A percentile compares a stretch with the other conserved stretches of the same genome.
Conservation (phyloP, 2,329 filamentous ascomycete genomes). For the Apiospora rasikravindrae region DNA sequence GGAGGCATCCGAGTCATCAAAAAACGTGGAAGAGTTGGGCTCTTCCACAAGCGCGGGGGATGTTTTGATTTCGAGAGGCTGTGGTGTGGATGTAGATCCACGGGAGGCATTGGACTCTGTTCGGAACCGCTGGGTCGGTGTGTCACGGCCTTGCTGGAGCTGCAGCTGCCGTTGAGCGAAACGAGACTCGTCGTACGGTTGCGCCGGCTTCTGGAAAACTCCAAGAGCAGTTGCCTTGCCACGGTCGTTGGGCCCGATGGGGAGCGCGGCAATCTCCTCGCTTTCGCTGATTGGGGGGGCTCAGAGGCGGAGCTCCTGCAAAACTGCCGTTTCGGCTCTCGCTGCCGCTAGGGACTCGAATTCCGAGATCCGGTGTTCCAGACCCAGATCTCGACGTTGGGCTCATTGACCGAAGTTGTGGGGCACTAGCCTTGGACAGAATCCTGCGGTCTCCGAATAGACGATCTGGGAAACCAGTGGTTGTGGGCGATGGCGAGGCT, state of each 20-base stretch:
- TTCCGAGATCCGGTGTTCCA: slow-evolving; percentile 41
- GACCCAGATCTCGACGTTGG: slow-evolving; percentile 47
- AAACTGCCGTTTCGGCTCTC: slow-evolving; percentile 45
- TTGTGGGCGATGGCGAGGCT: slow-evolving; percentile 52
- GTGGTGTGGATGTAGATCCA: slow-evolving; percentile 50
- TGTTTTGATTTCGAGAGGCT: slow-evolving; percentile 39
- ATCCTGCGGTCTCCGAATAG: slow-evolving; percentile 52
- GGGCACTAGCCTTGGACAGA: slow-evolving; percentile 66
- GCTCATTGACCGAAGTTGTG: slow-evolving; percentile 67
- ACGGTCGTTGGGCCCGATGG: slow-evolving; percentile 76
- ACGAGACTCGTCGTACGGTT: slow-evolving; percentile 83
- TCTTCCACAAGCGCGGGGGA: slow-evolving; percentile 38
- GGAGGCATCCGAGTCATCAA: slow-evolving; percentile 47
- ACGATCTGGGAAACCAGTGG: slow-evolving; percentile 50
- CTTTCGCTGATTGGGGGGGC: slow-evolving; percentile 74
- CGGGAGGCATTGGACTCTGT: slow-evolving; percentile 52
- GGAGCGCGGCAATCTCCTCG: slow-evolving; percentile 68
- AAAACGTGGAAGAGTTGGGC: slow-evolving; percentile 46
- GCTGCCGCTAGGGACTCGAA: slow-evolving; percentile 38
- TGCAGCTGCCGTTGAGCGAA: slow-evolving; percentile 83
- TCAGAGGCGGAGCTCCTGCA: slow-evolving; percentile 58
- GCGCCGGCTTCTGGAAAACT: slow-evolving; percentile 67
- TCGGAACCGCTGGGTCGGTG: slow-evolving; percentile 54
- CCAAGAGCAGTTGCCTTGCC: slow-evolving; percentile 42
- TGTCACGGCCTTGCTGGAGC: slow-evolving; percentile 76